Conservation (phyloP, 495 filamentous ascomycete genomes). For the Filosporella fistucella region DNA sequence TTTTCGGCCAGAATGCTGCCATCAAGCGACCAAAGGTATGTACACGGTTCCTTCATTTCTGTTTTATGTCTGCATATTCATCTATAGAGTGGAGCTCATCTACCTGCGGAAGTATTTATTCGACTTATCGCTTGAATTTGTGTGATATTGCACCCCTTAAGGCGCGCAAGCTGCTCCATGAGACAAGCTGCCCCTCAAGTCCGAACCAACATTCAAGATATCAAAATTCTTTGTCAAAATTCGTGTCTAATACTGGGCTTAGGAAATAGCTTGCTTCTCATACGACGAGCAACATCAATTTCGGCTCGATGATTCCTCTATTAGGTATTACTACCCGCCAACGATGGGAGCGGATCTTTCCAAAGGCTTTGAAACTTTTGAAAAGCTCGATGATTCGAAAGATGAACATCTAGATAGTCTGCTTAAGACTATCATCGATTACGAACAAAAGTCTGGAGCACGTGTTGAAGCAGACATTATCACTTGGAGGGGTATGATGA, state of each 20-base stretch:
- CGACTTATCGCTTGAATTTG: no score
- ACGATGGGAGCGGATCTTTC: constrained; percentile 66
- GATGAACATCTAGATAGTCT: constrained; percentile 90
- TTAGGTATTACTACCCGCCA: constrained; percentile 87
- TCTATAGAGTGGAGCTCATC: no score
- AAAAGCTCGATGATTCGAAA: constrained; percentile 70
- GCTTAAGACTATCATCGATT: constrained; percentile 65
- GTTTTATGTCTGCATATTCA: no score
- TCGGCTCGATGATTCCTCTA: constrained; percentile 66
- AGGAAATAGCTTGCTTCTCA: constrained; percentile 90
- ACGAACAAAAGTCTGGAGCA: constrained; percentile 63
- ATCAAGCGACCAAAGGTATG: constrained; percentile 66
- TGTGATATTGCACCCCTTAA: no score
- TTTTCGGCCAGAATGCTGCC: constrained; percentile 53
- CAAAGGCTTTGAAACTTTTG: constrained; percentile 75
- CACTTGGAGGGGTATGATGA: constrained; percentile 99
- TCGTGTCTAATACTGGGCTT: no score
- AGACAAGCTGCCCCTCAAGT: no score
- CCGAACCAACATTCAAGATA: no score
- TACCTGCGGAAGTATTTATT: no score
- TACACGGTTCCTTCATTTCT: no score
- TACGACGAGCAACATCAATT: constrained; percentile 81
- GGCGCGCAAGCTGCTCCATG: no score
- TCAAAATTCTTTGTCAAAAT: no score
- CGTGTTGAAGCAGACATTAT: constrained; percentile 74